phyloP scores from a whole-genome alignment of 2,329 filamentous ascomycete species.

The Xylariaceae sp. region DNA sequence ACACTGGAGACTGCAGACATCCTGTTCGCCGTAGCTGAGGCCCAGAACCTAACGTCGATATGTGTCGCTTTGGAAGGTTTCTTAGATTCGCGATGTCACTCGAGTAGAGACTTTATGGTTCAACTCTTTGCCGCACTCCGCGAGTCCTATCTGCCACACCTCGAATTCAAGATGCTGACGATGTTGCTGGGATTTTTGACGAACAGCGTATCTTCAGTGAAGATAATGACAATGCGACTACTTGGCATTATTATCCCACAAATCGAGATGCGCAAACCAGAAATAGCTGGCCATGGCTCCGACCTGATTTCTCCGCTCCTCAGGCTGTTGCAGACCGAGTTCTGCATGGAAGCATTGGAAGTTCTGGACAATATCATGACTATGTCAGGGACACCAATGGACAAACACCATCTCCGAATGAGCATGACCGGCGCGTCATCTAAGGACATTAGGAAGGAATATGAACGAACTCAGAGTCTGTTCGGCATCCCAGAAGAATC shows the following conservation, averaged over 20 bases:
- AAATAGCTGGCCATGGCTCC: slow-evolving; percentile 87
- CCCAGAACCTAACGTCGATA: slow-evolving; percentile 69
- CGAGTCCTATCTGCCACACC: slow-evolving; percentile 76
- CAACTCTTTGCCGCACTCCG: slow-evolving; percentile 75
- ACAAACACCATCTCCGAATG: slow-evolving; percentile 94
- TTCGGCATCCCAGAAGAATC: slow-evolving; percentile 96
- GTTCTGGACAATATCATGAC: slow-evolving; percentile 95
- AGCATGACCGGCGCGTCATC: slow-evolving; percentile 93
- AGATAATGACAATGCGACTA: slow-evolving; percentile 89
- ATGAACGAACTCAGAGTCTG: slow-evolving; percentile 88
- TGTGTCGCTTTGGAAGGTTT: slow-evolving; percentile 72
- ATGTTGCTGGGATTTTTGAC: slow-evolving; percentile 91
- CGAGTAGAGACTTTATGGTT: slow-evolving; percentile 73
- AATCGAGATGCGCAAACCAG: slow-evolving; percentile 89
- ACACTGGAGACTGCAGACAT: slow-evolving; percentile 67
- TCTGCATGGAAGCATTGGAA: slow-evolving; percentile 87
- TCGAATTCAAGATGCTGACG: slow-evolving; percentile 83
- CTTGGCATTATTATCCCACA: slow-evolving; percentile 83
- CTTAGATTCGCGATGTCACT: slow-evolving; percentile 66
- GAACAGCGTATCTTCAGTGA: slow-evolving; percentile 87
- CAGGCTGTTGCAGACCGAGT: slow-evolving; percentile 86
- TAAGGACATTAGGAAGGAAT: slow-evolving; percentile 86
- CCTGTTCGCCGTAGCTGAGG: slow-evolving; percentile 72
- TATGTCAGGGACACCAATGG: slow-evolving; percentile 88
- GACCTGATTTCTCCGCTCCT: slow-evolving; percentile 93